Percentiles rank a stretch among this genome's conserved stretches.
Evolutionary conservation across 495 filamentous ascomycete genomes (phyloP).

Genomic region (Pyronema domesticum): DNA sequence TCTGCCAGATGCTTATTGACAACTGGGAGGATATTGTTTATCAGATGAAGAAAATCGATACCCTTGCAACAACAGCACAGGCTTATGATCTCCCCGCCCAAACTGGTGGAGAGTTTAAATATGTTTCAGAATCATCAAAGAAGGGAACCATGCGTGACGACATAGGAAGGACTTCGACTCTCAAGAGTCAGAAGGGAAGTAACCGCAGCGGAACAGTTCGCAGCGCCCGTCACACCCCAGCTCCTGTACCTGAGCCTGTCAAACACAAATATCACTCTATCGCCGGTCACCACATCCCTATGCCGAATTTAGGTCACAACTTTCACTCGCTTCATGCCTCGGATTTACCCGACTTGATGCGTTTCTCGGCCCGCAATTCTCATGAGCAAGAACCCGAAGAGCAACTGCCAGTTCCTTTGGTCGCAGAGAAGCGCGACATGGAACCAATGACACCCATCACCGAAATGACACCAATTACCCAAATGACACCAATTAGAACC

Average conservation of each 20-base stretch:
- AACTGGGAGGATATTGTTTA: conserved; percentile 23
- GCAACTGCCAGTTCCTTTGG: background rate
- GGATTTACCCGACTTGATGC: conserved; percentile 11
- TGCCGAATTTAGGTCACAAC: background rate
- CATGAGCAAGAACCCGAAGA: conserved; percentile 10
- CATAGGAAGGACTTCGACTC: background rate
- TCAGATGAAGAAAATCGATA: conserved; percentile 21
- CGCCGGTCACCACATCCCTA: background rate
- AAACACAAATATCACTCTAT: background rate
- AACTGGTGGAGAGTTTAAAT: background rate
- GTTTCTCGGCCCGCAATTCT: conserved; percentile 11
- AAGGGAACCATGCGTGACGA: background rate
- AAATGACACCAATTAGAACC: background rate
- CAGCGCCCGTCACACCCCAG: background rate
- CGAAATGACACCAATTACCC: background rate
- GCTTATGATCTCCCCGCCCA: conserved; percentile 19
- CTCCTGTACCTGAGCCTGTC: background rate
- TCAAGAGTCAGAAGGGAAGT: background rate
- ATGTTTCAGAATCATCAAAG: background rate
- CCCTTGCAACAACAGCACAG: conserved; percentile 18
- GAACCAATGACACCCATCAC: background rate
- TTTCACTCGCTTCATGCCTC: background rate
- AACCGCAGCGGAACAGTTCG: background rate
- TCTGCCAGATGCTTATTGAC: conserved; percentile 23
- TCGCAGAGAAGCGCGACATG: background rate